These are phyloP conservation scores for Globisporangium splendens DNA, from an alignment of 352 stramenopile species.

Conservation along the genomic window DNA sequence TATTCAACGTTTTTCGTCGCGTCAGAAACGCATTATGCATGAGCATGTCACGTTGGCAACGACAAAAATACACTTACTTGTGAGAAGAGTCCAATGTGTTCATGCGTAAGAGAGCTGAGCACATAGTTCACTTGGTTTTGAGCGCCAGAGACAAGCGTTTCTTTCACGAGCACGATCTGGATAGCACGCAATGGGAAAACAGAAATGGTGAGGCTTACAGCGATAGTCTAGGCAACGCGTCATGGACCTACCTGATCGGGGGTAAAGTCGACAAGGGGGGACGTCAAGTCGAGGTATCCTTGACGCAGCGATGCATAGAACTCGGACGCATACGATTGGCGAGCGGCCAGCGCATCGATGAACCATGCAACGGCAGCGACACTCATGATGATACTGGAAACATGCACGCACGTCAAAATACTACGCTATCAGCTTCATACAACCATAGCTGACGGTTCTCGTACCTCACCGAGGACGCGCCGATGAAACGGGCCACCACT, in stretches of 20 bases:
- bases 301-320: slow-evolving; percentile 84
- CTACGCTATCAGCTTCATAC: too few relatives aligned
- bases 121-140: slow-evolving; percentile 88
- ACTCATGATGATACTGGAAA: slow-evolving; percentile 57
- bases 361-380: slow-evolving; percentile 57
- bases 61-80: slow-evolving; percentile 26
- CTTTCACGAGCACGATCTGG: slow-evolving; percentile 76
- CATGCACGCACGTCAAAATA: neutral
- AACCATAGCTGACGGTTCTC: neutral
- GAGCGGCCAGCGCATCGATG: slow-evolving; percentile 61
- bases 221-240: too few relatives aligned
- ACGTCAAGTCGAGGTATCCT: slow-evolving; percentile 79
- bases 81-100: slow-evolving; percentile 73
- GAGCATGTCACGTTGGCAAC: too few relatives aligned
- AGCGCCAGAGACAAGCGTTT: slow-evolving; percentile 66
- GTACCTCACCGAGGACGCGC: slow-evolving; percentile 56
- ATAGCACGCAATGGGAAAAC: neutral
- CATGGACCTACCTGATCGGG: slow-evolving; percentile 60
- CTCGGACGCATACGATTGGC: slow-evolving; percentile 81
- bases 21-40: too few relatives aligned
- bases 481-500: slow-evolving; percentile 41
- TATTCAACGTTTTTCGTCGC: slow-evolving; percentile 9
- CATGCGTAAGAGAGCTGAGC: slow-evolving; percentile 68
- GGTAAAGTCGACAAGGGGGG: slow-evolving; percentile 77
- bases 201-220: neutral